A percentile compares a stretch with the other conserved stretches of the same genome.
Conservation (phyloP, 2,329 filamentous ascomycete species). For the Fusarium palustre region DNA sequence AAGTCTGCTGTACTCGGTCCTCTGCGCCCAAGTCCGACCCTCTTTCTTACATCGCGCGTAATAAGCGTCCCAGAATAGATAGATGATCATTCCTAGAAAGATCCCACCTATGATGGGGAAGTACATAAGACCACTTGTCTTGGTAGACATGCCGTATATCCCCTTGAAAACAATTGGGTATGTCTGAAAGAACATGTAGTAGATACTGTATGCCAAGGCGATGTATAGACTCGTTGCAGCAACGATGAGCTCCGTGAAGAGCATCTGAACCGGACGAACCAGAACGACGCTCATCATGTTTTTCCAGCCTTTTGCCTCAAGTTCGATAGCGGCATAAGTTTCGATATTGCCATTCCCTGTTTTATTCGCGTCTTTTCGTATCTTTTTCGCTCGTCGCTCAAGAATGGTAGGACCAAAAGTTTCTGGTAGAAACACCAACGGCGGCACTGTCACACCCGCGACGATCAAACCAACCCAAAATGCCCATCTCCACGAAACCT, state of each 20-base stretch:
- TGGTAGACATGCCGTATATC: constrained; percentile 10
- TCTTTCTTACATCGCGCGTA: constrained; percentile 14
- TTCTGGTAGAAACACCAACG: constrained; percentile 36
- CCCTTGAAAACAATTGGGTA: constrained; percentile 40
- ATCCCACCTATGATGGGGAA: constrained; percentile 8
- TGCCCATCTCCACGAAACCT: constrained; percentile 58
- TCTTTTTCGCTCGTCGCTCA: background rate
- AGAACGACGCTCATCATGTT: constrained; percentile 25
- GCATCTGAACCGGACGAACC: constrained; percentile 21
- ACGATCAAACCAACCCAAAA: constrained; percentile 52
- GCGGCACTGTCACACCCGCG: constrained; percentile 48
- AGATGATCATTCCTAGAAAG: constrained; percentile 14
- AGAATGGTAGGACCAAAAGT: constrained; percentile 32
- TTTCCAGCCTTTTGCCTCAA: background rate
- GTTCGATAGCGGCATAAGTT: background rate
- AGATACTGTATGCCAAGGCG: constrained; percentile 24
- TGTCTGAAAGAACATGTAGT: constrained; percentile 41
- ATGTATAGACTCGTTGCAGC: constrained; percentile 30
- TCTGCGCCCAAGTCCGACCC: constrained; percentile 20
- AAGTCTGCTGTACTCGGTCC: constrained; percentile 32
- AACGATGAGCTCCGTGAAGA: constrained; percentile 28
- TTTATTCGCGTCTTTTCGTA: accelerated
- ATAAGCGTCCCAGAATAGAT: constrained; percentile 29
- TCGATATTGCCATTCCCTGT: background rate
- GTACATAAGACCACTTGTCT: constrained; percentile 17